A percentile compares a stretch with the other conserved stretches of the same genome.
phyloP scores from a whole-genome alignment of 192 early-diverging fungal species.

The Jimgerdemannia flammicorona region DNA sequence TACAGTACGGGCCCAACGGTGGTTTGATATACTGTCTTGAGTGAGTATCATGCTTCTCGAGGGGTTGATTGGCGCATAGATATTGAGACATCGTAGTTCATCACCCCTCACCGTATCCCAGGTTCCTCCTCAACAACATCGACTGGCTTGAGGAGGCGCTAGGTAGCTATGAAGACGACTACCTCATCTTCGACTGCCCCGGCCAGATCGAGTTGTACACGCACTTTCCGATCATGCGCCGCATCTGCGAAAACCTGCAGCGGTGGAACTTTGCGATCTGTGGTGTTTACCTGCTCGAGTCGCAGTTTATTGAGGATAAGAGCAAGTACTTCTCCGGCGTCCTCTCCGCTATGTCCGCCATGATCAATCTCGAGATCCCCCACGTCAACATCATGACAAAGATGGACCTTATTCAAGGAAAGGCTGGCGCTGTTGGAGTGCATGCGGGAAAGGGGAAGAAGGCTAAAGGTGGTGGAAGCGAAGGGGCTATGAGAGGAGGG shows the following conservation, averaged over 20 bases:
- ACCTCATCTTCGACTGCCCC: conserved; percentile 96
- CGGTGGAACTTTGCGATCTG: conserved; percentile 81
- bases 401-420: conserved; percentile 80
- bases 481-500: conserved; percentile 3
- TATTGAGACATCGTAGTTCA: no score
- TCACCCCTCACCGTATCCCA: neutral
- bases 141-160: conserved; percentile 97
- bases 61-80: neutral
- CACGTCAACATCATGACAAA: conserved; percentile 98
- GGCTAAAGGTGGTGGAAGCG: conserved; percentile 35
- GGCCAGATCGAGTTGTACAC: conserved; percentile 99
- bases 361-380: conserved; percentile 96
- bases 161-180: conserved; percentile 90
- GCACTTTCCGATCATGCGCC: conserved; percentile 93
- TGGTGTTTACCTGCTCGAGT: conserved; percentile 91
- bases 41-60: conserved; percentile 31
- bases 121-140: conserved; percentile 88
- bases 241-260: conserved; percentile 64
- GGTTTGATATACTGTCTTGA: conserved; percentile 97
- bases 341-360: conserved; percentile 91
- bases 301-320: conserved; percentile 94
- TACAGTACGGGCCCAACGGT: conserved; percentile 97
- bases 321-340: conserved; percentile 97
- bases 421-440: conserved; percentile 25
- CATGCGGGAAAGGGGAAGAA: conserved; percentile 1